Percentiles rank a stretch among this genome's conserved stretches.
These are phyloP conservation scores for Zygosaccharomyces lentus DNA, from an alignment of 805 yeast species.

Conservation along the genomic window DNA sequence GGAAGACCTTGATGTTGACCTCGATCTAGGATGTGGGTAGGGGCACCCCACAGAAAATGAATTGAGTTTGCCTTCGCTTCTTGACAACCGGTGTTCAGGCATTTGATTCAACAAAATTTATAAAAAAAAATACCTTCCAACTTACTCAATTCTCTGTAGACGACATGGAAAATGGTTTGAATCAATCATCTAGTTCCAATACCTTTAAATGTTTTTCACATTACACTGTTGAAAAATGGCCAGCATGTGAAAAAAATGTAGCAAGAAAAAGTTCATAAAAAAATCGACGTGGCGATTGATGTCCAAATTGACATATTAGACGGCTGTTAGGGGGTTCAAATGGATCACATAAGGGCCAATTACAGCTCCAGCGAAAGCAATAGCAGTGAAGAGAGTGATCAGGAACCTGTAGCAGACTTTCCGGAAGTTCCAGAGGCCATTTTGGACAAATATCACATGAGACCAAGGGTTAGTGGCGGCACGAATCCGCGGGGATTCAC, in stretches of 20 bases:
- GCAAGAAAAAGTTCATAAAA: not conserved
- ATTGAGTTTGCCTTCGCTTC: constrained; percentile 10
- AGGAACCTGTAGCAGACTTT: constrained; percentile 1
- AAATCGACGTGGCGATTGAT: not conserved
- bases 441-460: constrained; percentile 24
- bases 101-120: not conserved
- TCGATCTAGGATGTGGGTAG: constrained; percentile 18
- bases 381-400: constrained; percentile 17
- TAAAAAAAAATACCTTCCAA: not conserved
- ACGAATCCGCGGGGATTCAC: constrained; percentile 11
- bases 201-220: not conserved
- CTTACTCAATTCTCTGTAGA: not conserved
- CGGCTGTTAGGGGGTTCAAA: not conserved
- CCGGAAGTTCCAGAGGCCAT: constrained; percentile 23
- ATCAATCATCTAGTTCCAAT: not conserved
- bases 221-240: not conserved
- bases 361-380: constrained; percentile 17
- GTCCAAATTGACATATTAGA: not conserved
- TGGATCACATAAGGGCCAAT: constrained; percentile 19
- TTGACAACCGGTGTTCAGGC: constrained; percentile 12
- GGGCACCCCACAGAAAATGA: constrained; percentile 11
- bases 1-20: constrained; percentile 40
- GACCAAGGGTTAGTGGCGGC: constrained; percentile 12
- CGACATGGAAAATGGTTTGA: not conserved
- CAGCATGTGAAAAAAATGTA: constrained; percentile 1